These are phyloP conservation scores for Seminavis robusta DNA, from an alignment of 108 stramenopile species.

Conservation along the genomic window DNA sequence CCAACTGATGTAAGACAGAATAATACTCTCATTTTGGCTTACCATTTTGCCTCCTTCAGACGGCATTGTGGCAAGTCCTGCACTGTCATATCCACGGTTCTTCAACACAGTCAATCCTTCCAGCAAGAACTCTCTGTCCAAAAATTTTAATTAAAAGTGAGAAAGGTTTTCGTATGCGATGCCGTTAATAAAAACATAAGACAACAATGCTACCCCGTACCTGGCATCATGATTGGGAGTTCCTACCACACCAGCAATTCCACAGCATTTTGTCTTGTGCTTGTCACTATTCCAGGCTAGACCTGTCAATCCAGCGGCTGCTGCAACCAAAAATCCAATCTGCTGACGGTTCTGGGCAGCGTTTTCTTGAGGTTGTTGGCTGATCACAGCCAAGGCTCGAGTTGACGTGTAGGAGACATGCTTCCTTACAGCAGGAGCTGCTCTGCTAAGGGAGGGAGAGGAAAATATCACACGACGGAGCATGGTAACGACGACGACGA, in stretches of 20 bases:
- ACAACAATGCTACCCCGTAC: background rate
- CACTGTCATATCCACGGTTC: conserved; percentile 98
- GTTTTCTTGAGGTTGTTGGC: no score
- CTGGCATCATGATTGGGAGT: conserved; percentile 28
- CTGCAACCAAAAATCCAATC: no score
- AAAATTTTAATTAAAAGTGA: background rate
- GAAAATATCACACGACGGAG: no score
- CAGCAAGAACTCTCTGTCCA: conserved; percentile 58
- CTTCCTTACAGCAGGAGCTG: no score
- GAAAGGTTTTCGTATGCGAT: background rate
- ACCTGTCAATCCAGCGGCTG: no score
- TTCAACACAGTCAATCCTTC: conserved; percentile 95
- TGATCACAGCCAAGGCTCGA: no score
- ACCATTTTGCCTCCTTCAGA: conserved; percentile 29
- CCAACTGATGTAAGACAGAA: no score
- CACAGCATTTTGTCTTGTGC: conserved; percentile 37
- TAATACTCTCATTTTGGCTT: no score
- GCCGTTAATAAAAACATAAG: background rate
- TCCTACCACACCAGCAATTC: conserved; percentile 41
- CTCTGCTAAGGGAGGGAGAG: no score
- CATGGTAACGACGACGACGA: no score
- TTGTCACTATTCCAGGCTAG: background rate
- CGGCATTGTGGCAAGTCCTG: conserved; percentile 92
- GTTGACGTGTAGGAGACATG: no score
- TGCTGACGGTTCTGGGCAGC: no score